These are phyloP conservation scores for Spencermartinsiella europaea DNA, from an alignment of 805 yeast species.

Conservation along the genomic window DNA sequence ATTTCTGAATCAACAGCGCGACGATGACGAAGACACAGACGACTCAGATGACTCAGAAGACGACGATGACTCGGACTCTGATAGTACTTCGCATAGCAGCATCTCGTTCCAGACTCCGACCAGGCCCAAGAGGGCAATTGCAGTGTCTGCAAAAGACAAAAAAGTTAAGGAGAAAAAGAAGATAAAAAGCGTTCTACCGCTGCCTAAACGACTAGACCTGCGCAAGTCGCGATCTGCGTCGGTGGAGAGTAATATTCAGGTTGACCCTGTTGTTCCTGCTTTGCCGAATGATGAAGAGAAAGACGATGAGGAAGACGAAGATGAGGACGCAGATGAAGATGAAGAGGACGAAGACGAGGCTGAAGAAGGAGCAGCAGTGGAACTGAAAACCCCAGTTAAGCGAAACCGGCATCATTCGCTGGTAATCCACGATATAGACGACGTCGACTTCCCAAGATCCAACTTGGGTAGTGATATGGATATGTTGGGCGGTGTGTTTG, in stretches of 20 bases:
- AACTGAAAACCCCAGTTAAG: slow-evolving; percentile 38
- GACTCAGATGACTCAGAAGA: slow-evolving; percentile 38
- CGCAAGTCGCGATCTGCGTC: slow-evolving; percentile 2
- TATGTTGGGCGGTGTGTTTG: slow-evolving; percentile 26
- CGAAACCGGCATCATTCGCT: slow-evolving; percentile 4
- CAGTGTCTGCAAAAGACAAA: neutral
- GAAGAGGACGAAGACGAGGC: slow-evolving; percentile 30
- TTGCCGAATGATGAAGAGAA: slow-evolving; percentile 33
- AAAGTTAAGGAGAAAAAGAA: neutral
- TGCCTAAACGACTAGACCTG: slow-evolving; percentile 21
- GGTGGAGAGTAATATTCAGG: slow-evolving; percentile 16
- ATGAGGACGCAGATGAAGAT: slow-evolving; percentile 36
- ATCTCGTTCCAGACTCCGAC: slow-evolving; percentile 2
- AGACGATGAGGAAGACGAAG: slow-evolving; percentile 34
- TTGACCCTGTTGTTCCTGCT: slow-evolving; percentile 35
- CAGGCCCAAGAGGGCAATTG: neutral
- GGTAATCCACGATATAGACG: slow-evolving; percentile 33
- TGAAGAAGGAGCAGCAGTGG: slow-evolving; percentile 23
- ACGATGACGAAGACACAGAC: slow-evolving; percentile 26
- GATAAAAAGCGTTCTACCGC: slow-evolving; percentile 7
- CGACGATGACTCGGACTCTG: slow-evolving; percentile 10
- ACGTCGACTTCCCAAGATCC: slow-evolving; percentile 39
- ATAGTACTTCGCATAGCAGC: neutral
- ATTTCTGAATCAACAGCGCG: no score
- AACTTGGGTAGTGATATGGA: slow-evolving; percentile 40